These are phyloP conservation scores for Pyrrhoderma noxium DNA, from an alignment of 1,284 basidiomycete genomes.

Conservation along the genomic window DNA sequence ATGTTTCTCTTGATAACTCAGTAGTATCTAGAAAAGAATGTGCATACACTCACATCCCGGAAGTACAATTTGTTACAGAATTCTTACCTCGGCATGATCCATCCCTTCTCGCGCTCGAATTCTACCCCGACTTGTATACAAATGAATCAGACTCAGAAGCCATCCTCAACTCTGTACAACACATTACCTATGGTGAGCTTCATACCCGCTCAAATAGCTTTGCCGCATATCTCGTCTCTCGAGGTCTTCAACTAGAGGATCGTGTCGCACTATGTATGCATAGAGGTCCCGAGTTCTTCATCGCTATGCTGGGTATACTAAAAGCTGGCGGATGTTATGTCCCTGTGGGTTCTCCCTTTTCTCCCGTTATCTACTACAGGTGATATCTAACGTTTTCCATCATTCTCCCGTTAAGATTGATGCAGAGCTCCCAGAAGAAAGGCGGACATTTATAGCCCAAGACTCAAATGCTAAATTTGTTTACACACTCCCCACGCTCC, in stretches of 20 bases:
- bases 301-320: constrained; percentile 40
- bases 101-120: constrained; percentile 31
- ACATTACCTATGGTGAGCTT: constrained; percentile 34
- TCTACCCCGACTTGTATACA: constrained; percentile 32
- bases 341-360: constrained; percentile 31
- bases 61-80: constrained; percentile 31
- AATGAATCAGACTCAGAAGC: constrained; percentile 20
- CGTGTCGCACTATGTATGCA: constrained; percentile 44
- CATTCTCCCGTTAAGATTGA: no score
- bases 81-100: constrained; percentile 32
- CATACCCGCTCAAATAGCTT: constrained; percentile 34
- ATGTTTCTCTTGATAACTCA: constrained; percentile 21
- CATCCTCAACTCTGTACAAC: constrained; percentile 21
- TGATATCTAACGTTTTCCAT: no score
- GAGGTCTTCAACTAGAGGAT: constrained; percentile 36
- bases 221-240: constrained; percentile 35
- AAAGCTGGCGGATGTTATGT: constrained; percentile 50
- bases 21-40: constrained; percentile 21
- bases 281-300: constrained; percentile 38
- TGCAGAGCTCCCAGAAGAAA: constrained; percentile 42
- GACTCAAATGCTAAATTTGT: constrained; percentile 40
- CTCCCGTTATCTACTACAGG: constrained; percentile 8
- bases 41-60: constrained; percentile 26
- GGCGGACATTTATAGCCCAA: constrained; percentile 40
- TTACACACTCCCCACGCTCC: constrained; percentile 30